Base-by-base conservation (phyloP, 257 asterid genomes). In the Leonotis leonurus region DNA sequence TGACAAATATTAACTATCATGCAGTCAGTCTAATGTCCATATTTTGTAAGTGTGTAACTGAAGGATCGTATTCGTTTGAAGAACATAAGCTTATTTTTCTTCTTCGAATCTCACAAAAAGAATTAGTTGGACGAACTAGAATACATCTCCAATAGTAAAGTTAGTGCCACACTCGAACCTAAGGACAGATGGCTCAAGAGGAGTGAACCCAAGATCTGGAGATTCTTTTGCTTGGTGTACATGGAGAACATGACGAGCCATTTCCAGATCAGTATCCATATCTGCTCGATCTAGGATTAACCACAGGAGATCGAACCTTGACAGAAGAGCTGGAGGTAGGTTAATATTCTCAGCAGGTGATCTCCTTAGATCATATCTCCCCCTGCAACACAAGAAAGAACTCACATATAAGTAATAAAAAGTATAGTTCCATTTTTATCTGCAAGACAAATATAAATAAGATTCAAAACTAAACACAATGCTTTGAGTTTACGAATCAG, bases 301-400 rank as follows among this genome's bases (percentile, higher is more conserved):
- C 99, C 99, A 93, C 56, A 93, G 72, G 65, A 93, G 94, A 76
- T 93, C 97, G 74, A 93, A 93, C 82, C 99, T 89, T 65, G 99
- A 93, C 57, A 93, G 81, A 70, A 93, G 96, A 33, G 99, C 99
- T 29, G 95, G 97, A 68, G 99, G 99, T 46, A 93, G 95, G 85
- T 89, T 93, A 70, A 89, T 93, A 68, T 89, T 93, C 79, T 93
- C 99, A 37, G 99, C 99, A 44, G 99, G 97, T 5, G 97, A 89
- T 78, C 99, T 87, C 73, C 99, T 75, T 56, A 89, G 63, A 69
- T 93, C 99, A 57, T 89, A 93, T 82, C 99, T 87, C 64, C 99
- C 99, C 99, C 95, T 93, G 73, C 36, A 64, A 63, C 46, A 52
- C 21, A 71, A 49, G 46, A 36, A 13, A 24, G 45, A 64, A 45